Evolutionary conservation across 805 yeast genomes (phyloP).

Genomic region (Kodamaea lidongshanica): DNA sequence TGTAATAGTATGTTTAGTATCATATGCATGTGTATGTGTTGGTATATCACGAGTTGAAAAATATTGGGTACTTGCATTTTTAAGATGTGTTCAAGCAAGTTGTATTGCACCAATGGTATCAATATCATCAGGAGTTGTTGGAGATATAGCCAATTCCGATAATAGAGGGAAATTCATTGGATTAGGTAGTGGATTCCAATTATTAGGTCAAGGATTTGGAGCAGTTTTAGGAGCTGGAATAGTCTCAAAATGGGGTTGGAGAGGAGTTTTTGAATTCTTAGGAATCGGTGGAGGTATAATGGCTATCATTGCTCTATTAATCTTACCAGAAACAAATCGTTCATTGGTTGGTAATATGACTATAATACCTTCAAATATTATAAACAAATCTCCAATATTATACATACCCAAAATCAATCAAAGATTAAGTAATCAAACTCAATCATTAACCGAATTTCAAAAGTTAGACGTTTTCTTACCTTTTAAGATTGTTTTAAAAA

Average conservation of each 20-base stretch:
- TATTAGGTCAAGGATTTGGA: slow-evolving; percentile 73
- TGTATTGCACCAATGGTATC: slow-evolving; percentile 75
- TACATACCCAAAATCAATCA: not conserved
- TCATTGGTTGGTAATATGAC: slow-evolving; percentile 72
- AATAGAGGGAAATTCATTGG: slow-evolving; percentile 73
- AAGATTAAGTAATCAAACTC: slow-evolving; percentile 2
- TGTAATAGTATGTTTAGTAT: slow-evolving; percentile 45
- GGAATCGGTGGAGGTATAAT: slow-evolving; percentile 56
- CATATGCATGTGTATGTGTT: slow-evolving; percentile 56
- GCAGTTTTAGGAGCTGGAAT: slow-evolving; percentile 58
- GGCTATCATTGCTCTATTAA: slow-evolving; percentile 21
- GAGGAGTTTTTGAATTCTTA: slow-evolving; percentile 72
- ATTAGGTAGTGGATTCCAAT: slow-evolving; percentile 53
- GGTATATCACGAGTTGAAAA: slow-evolving; percentile 56
- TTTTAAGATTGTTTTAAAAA: slow-evolving; percentile 36
- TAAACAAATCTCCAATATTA: slow-evolving; percentile 44
- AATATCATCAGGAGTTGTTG: slow-evolving; percentile 62
- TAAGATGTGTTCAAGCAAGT: slow-evolving; percentile 72
- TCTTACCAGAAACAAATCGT: slow-evolving; percentile 72
- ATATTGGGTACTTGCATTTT: slow-evolving; percentile 56
- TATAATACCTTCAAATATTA: slow-evolving; percentile 39
- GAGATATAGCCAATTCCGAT: slow-evolving; percentile 60
- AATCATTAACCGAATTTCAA: slow-evolving; percentile 3
- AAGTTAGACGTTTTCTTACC: slow-evolving; percentile 19
- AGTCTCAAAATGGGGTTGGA: slow-evolving; percentile 44